Conservation (phyloP, 441 rosid species). For the Pelargonium australe region DNA sequence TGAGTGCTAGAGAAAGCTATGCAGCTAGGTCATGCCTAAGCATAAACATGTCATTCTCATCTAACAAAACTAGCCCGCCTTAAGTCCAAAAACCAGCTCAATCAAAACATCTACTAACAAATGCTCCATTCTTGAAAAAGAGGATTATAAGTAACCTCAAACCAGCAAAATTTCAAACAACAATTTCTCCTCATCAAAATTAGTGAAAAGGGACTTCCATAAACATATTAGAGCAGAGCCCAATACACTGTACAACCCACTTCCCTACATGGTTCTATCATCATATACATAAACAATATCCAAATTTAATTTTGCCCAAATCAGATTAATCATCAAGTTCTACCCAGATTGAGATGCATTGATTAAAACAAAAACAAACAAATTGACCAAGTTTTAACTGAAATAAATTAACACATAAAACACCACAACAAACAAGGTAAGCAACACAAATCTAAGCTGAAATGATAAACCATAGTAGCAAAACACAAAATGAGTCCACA, state of each 20-base stretch:
- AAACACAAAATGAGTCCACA: not conserved
- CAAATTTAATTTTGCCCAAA: not conserved
- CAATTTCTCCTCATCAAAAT: not conserved
- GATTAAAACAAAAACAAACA: too few relatives aligned
- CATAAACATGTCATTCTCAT: not conserved
- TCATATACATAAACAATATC: not conserved
- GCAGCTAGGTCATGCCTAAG: too few relatives aligned
- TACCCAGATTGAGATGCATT: too few relatives aligned
- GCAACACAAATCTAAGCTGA: constrained; percentile 38
- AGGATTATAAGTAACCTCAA: not conserved
- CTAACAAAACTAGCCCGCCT: not conserved
- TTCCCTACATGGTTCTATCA: not conserved
- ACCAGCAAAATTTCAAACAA: not conserved
- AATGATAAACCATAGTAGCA: constrained; percentile 7
- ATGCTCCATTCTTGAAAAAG: not conserved
- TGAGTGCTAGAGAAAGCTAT: not conserved
- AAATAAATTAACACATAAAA: too few relatives aligned
- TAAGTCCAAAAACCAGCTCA: not conserved
- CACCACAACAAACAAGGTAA: too few relatives aligned
- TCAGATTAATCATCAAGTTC: too few relatives aligned
- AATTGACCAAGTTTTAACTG: too few relatives aligned
- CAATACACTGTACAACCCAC: not conserved
- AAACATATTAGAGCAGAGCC: not conserved
- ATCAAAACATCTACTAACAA: not conserved
- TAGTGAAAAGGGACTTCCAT: not conserved